These are phyloP conservation scores for Cornus suecica DNA, from an alignment of 148 eudicot species.

Conservation along the genomic window DNA sequence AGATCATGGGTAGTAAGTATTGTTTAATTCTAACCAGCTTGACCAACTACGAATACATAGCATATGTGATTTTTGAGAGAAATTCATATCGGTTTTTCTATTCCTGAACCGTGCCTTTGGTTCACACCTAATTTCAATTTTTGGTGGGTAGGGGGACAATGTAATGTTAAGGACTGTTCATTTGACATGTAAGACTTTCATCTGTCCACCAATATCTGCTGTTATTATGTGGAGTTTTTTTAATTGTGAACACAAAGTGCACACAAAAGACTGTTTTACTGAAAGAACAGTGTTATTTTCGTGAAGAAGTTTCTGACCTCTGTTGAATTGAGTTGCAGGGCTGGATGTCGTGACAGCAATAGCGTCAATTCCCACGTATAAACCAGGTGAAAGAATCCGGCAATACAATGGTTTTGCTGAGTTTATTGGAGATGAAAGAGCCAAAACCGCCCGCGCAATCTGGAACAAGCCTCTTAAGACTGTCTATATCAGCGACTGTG, in stretches of 20 bases:
- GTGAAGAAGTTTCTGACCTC: background rate
- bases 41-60: background rate
- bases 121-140: no score
- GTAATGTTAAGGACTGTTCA: background rate
- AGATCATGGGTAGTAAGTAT: no score
- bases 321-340: conserved; percentile 40
- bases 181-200: background rate
- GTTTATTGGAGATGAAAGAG: conserved; percentile 89
- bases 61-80: background rate
- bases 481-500: conserved; percentile 85
- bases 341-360: conserved; percentile 77
- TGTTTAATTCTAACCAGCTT: no score
- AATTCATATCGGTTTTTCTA: no score
- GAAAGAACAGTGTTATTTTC: background rate
- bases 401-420: conserved; percentile 84
- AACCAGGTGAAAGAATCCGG: conserved; percentile 66
- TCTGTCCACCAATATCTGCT: background rate
- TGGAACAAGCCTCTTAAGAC: conserved; percentile 87
- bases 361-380: conserved; percentile 76
- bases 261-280: background rate
- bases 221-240: background rate
- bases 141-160: background rate
- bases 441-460: conserved; percentile 67
- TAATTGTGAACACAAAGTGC: background rate
- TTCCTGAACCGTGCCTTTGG: no score